A percentile compares a stretch with the other conserved stretches of the same genome.
phyloP scores from a whole-genome alignment of 345 rosid species.

The Gossypium australe region DNA sequence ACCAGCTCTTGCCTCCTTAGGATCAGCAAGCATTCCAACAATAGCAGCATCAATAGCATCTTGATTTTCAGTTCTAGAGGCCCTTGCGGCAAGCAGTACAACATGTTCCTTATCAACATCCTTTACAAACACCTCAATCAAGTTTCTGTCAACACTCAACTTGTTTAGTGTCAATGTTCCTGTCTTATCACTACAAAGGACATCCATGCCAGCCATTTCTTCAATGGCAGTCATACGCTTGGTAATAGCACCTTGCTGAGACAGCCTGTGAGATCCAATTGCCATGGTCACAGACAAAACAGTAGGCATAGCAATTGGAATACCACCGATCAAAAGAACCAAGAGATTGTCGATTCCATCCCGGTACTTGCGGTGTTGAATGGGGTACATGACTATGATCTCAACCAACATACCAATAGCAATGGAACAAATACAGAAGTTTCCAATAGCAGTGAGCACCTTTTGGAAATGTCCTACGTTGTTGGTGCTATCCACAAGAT shows the following conservation, averaged over 20 bases:
- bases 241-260: conserved; percentile 76
- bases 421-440: conserved; percentile 82
- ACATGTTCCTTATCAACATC: conserved; percentile 66
- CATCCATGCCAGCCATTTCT: conserved; percentile 66
- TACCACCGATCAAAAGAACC: conserved; percentile 87
- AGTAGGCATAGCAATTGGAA: conserved; percentile 76
- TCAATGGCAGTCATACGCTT: conserved; percentile 88
- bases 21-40: conserved; percentile 84
- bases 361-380: conserved; percentile 60
- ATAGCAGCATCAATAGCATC: conserved; percentile 92
- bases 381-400: conserved; percentile 79
- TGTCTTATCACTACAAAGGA: conserved; percentile 57
- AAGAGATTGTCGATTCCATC: conserved; percentile 76
- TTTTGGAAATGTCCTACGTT: conserved; percentile 85
- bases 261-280: conserved; percentile 2
- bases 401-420: conserved; percentile 61
- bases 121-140: conserved; percentile 68
- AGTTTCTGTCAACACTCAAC: conserved; percentile 20
- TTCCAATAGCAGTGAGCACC: conserved; percentile 77
- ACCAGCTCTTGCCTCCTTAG: conserved; percentile 80
- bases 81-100: conserved; percentile 69
- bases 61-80: conserved; percentile 51
- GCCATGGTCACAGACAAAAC: not conserved
- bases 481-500: conserved; percentile 83
- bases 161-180: conserved; percentile 80